These are phyloP conservation scores for Camelina neglecta DNA, from an alignment of 345 rosid species.

Conservation along the genomic window DNA sequence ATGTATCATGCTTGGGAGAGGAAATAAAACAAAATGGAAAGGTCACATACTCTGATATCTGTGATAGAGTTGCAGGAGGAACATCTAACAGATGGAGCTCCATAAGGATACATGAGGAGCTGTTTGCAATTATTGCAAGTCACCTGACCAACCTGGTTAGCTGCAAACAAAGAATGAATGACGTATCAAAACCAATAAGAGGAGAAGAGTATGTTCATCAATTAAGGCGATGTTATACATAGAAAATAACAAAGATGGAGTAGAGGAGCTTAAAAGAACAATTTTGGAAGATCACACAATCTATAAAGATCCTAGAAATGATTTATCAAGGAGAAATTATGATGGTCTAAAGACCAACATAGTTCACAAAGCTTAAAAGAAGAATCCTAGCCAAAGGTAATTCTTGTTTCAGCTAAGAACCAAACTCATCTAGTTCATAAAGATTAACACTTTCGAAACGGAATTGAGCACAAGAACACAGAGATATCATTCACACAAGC, in stretches of 20 bases:
- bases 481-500: not conserved
- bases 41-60: conserved; percentile 67
- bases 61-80: conserved; percentile 75
- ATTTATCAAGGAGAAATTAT: too few species aligned
- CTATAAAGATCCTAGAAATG: too few species aligned
- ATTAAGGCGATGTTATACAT: not conserved
- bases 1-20: not conserved
- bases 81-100: conserved; percentile 82
- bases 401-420: conserved; percentile 7
- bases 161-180: conserved; percentile 47
- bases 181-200: not conserved
- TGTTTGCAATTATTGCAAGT: conserved; percentile 61
- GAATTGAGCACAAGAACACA: not conserved
- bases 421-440: not conserved
- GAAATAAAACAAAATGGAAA: not conserved
- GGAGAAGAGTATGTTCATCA: not conserved
- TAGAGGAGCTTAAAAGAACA: not conserved
- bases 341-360: not conserved
- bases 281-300: not conserved
- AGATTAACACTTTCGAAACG: not conserved
- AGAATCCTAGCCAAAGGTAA: not conserved
- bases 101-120: conserved; percentile 83
- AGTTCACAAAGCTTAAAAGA: conserved; percentile 12
- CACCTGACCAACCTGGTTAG: conserved; percentile 79
- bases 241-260: not conserved